These are phyloP conservation scores for Papiliotrema terrestris DNA, from an alignment of 1,284 basidiomycete genomes.

Conservation along the genomic window DNA sequence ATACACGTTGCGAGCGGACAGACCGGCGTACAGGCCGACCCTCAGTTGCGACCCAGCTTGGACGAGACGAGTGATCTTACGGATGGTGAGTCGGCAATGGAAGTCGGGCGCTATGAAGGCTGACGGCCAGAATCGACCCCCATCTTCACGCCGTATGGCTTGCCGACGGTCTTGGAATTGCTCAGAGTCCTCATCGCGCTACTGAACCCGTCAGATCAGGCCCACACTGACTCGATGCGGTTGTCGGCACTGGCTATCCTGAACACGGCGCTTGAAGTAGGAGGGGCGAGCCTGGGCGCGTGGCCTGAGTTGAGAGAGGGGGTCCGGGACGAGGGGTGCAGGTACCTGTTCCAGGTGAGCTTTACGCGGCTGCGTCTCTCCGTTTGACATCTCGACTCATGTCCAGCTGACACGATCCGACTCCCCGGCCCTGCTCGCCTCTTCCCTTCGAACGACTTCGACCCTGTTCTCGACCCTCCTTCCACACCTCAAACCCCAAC, in stretches of 20 bases:
- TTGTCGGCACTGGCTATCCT: constrained; percentile 83
- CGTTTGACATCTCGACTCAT: not conserved
- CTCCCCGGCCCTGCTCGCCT: constrained; percentile 71
- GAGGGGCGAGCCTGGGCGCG: constrained; percentile 68
- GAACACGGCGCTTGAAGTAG: constrained; percentile 83
- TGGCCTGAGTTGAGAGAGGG: constrained; percentile 53
- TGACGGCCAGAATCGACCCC: constrained; percentile 8
- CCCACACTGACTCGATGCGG: constrained; percentile 95
- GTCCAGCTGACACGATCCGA: constrained; percentile 81
- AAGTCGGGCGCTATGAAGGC: too few relatives aligned
- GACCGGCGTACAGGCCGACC: too few relatives aligned
- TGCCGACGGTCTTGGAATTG: constrained; percentile 89
- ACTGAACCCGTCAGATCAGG: constrained; percentile 87
- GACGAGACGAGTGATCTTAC: too few relatives aligned
- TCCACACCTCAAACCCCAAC: constrained; percentile 86
- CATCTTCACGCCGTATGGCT: constrained; percentile 62
- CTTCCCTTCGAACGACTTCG: constrained; percentile 77
- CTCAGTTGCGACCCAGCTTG: too few relatives aligned
- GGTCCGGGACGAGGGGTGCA: constrained; percentile 77
- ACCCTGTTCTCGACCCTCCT: constrained; percentile 87
- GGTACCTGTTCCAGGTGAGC: constrained; percentile 72
- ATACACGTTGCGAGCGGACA: too few relatives aligned
- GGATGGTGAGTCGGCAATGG: too few relatives aligned
- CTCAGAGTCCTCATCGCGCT: constrained; percentile 92
- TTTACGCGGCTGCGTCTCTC: not conserved